A percentile compares a stretch with the other conserved stretches of the same genome.
These are phyloP conservation scores for Pestalotiopsis sp. DNA, from an alignment of 2,329 filamentous ascomycete species.

Conservation along the genomic window DNA sequence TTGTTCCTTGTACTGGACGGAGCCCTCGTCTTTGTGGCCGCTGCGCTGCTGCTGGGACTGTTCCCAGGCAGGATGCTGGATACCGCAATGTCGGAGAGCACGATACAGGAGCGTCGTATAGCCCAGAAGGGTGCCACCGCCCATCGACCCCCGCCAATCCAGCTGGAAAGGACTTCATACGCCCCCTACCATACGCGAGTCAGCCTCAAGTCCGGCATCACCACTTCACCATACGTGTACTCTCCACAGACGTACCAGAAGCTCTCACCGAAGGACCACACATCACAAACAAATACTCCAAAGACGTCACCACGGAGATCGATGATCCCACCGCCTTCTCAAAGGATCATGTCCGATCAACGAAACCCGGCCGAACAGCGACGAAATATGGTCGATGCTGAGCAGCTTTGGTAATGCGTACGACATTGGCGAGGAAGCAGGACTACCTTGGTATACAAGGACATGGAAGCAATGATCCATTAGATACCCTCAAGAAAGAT, in stretches of 20 bases:
- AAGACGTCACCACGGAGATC: constrained; percentile 8
- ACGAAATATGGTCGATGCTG: constrained; percentile 29
- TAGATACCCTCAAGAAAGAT: not conserved
- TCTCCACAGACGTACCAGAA: not conserved
- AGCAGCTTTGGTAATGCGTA: constrained; percentile 31
- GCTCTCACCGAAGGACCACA: not conserved
- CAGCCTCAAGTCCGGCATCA: constrained; percentile 18
- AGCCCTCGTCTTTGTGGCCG: constrained; percentile 25
- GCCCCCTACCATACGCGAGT: constrained; percentile 21
- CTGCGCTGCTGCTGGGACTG: constrained; percentile 22
- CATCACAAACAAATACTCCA: constrained; percentile 5
- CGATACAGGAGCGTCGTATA: constrained; percentile 12
- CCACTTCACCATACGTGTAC: constrained; percentile 17
- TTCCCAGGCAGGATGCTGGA: constrained; percentile 30
- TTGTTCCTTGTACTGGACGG: constrained; percentile 31
- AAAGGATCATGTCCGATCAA: constrained; percentile 26
- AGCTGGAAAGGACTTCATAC: constrained; percentile 19
- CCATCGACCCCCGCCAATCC: constrained; percentile 19
- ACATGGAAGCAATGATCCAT: not conserved
- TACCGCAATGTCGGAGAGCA: constrained; percentile 19
- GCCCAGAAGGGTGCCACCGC: constrained; percentile 18
- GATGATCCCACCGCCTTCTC: constrained; percentile 13
- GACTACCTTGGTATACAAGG: not conserved
- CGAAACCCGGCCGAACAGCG: constrained; percentile 25
- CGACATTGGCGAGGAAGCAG: not conserved